Evolutionary conservation across 1,284 basidiomycete genomes (phyloP), one percentile per base, ranked within the genome.

Genomic region (Ustilago sp.): DNA sequence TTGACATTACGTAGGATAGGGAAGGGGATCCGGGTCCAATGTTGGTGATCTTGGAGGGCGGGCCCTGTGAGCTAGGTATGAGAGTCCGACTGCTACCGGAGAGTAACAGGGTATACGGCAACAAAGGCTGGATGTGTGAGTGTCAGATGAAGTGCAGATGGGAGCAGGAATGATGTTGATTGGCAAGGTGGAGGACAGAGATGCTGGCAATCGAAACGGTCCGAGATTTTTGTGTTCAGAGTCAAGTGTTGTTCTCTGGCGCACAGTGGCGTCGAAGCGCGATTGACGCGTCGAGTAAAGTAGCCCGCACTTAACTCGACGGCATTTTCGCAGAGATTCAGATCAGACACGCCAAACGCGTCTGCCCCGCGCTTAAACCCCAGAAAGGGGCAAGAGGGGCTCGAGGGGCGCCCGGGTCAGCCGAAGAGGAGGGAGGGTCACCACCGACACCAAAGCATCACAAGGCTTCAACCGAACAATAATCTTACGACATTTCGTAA

Each of bases 241-340:
- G 8, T 38, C 45, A 54, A 57, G 68, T 70, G 68, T 70, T 70
- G 62, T 54, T 70, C 68, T 70, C 67, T 50, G 28, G n/a, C 32
- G 13, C 23, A n/a, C 38, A 61, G 61, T 64, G 62, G 68, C 62
- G 57, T 56, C 38, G 52, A 28, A n/a, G 43, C 61, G 56, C 55
- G 52, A 43, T 57, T 60, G 68, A 70, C 68, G 68, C 68, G 68
- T 70, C 68, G 68, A 43, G 59, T 70, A 70, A 45, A 70, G 63
- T 59, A 28, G 23, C 3, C 23, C 3, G 23, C 23, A 28, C 23
- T 28, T 28, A 3, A 28, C 23, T 28, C 23, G 23, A 28, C 23
- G 23, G 23, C 23, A 28, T 28, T 28, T 28, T 28, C 23, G 3
- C 23, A 28, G 23, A 28, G 23, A 28, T 28, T 28, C 23, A 28